Conservation (phyloP, 2,329 filamentous ascomycete genomes). For the Exophiala sideris region DNA sequence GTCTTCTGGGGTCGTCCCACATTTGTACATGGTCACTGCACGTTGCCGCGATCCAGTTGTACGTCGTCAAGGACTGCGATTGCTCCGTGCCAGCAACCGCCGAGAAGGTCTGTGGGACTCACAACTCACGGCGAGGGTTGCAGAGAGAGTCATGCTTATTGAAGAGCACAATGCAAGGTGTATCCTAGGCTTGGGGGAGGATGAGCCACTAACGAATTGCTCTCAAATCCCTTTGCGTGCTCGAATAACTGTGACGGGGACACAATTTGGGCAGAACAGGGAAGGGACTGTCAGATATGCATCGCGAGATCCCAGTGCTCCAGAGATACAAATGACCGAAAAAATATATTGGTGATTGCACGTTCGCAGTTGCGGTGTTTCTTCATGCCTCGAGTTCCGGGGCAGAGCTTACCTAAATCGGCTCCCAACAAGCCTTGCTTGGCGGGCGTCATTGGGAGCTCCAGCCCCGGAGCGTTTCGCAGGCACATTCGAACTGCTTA, state of each 20-base stretch:
- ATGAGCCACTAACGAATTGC: not conserved
- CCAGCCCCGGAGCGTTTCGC: not conserved
- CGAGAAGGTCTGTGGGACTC: not conserved
- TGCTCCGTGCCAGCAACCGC: not conserved
- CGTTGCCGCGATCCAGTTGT: not conserved
- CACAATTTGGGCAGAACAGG: not conserved
- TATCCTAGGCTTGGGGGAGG: not conserved
- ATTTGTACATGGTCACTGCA: not conserved
- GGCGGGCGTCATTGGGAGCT: not conserved
- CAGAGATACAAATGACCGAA: not conserved
- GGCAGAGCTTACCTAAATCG: not conserved
- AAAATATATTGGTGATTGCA: not conserved
- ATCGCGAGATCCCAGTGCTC: not conserved
- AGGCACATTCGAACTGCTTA: too few relatives aligned
- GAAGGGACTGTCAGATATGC: not conserved
- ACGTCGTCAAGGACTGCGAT: not conserved
- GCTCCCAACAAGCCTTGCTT: not conserved
- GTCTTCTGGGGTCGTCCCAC: not conserved
- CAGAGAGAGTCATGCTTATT: not conserved
- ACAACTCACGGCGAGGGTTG: not conserved
- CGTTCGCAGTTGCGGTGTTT: not conserved
- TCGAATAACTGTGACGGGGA: not conserved
- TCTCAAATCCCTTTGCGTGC: not conserved
- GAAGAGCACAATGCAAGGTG: not conserved
- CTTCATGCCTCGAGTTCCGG: not conserved